Evolutionary conservation across 2,329 filamentous ascomycete genomes (phyloP), one percentile per base, ranked within the genome.

Genomic region (Hypomyces rosellus): DNA sequence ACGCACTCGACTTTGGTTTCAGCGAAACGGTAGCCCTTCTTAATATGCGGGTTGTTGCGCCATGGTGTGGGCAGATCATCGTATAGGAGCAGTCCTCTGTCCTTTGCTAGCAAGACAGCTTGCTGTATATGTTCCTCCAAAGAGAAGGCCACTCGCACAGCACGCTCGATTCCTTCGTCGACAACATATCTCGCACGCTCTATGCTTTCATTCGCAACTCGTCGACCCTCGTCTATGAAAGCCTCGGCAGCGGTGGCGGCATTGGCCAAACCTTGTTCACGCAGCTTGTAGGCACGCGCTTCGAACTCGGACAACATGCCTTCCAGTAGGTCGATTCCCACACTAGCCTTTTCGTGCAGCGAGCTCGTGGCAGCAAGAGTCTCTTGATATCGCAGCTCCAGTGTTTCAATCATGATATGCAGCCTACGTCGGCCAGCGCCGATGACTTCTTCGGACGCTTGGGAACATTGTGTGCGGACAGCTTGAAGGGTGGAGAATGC

Each of bases 11-110:
- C 74, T 68, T 95, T 95, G 53, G 88, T 90, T 62, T 95, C 89
- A 54, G 83, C 87, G 74, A 99, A 99, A 46, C 93, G 91, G 67
- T 99, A 99, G 15, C 93, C 93, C 48, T 81, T 82, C 46, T 84
- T 76, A 64, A 99, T 97, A 69, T 99, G 89, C 2, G 91, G 90
- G 69, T 99, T 99, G 63, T 95, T 86, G 54, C 88, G 81, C 93
- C 93, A 99, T 0, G 93, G 93, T 36, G 86, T 75, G 1, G 93
- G 93, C 5, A 99, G 77, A 62, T 96, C 90, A 43, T 95, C 84
- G 70, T 97, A 99, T 54, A 80, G 79, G 58, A 99, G 86, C 13
- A 96, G 77, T 44, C 91, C 89, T 45, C 89, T 80, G 63, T 95
- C 85, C 58, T 86, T 80, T 25, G 91, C 90, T 51, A 84, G 77